Evolutionary conservation across 805 yeast genomes (phyloP).

Genomic region (Brettanomyces nanus): DNA sequence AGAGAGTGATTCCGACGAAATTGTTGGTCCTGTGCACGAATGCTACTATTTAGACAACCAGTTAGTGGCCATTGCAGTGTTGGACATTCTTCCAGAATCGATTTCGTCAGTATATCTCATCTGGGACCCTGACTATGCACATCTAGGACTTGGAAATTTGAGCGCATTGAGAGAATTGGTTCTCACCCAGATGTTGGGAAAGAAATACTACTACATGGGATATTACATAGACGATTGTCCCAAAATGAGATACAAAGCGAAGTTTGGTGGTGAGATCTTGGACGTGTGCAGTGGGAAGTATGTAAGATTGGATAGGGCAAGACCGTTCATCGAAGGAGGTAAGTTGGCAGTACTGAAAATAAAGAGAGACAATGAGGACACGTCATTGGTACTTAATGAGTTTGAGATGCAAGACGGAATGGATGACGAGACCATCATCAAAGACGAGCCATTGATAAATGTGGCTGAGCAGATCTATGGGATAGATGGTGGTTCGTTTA

Average conservation of each 20-base stretch:
- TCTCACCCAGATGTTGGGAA: conserved; percentile 37
- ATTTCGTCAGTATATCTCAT: conserved; percentile 81
- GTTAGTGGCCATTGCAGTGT: conserved; percentile 66
- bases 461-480: conserved; percentile 35
- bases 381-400: conserved; percentile 10
- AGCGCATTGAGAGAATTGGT: conserved; percentile 67
- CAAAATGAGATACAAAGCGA: conserved; percentile 76
- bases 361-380: conserved; percentile 3
- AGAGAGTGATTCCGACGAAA: conserved; percentile 3
- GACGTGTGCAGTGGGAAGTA: conserved; percentile 44
- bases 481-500: conserved; percentile 21
- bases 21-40: conserved; percentile 67
- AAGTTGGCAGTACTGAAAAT: conserved; percentile 7
- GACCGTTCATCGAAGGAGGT: conserved; percentile 22
- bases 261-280: conserved; percentile 68
- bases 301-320: conserved; percentile 29
- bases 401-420: conserved; percentile 7
- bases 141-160: conserved; percentile 66
- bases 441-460: conserved; percentile 7
- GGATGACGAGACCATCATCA: conserved; percentile 3
- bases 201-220: conserved; percentile 67
- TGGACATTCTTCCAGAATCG: conserved; percentile 69
- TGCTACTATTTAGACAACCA: conserved; percentile 58
- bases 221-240: conserved; percentile 70
- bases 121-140: conserved; percentile 75